A percentile compares a stretch with the other conserved stretches of the same genome.
Conservation (phyloP, 495 filamentous ascomycete genomes). For the Tuber microsphaerosporum region DNA sequence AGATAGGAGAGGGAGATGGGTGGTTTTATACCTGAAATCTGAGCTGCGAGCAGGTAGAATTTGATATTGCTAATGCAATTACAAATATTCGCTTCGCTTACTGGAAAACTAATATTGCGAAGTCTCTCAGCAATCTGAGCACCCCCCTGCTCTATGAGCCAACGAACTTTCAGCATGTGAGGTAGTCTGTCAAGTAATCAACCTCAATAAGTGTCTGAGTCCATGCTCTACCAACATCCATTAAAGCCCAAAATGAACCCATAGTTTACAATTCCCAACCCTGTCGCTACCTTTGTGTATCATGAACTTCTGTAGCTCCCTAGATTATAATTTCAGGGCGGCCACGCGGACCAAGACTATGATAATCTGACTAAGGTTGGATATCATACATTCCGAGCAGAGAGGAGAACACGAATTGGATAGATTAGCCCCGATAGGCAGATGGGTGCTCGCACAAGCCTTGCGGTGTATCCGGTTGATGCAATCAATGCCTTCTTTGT, state of each 20-base stretch:
- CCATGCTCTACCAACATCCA: too few relatives aligned
- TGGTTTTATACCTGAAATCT: neutral
- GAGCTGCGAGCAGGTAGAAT: neutral
- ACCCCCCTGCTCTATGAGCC: too few relatives aligned
- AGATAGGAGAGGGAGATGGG: neutral
- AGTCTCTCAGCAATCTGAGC: too few relatives aligned
- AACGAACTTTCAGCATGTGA: too few relatives aligned
- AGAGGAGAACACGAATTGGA: neutral
- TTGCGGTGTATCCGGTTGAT: neutral
- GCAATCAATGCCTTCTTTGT: neutral
- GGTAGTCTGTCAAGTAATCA: neutral
- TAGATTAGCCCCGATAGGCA: neutral
- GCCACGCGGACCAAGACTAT: neutral
- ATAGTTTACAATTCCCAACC: neutral
- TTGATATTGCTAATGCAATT: neutral
- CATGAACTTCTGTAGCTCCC: neutral
- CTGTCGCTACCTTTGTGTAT: neutral
- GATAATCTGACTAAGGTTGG: neutral
- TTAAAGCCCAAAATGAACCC: neutral
- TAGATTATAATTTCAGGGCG: neutral
- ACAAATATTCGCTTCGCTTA: neutral
- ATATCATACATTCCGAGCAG: neutral
- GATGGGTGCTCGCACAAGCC: neutral
- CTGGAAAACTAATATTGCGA: neutral
- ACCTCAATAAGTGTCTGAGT: neutral